Conservation (phyloP, 2,329 filamentous ascomycete genomes). For the Clarireedia monteithiana region DNA sequence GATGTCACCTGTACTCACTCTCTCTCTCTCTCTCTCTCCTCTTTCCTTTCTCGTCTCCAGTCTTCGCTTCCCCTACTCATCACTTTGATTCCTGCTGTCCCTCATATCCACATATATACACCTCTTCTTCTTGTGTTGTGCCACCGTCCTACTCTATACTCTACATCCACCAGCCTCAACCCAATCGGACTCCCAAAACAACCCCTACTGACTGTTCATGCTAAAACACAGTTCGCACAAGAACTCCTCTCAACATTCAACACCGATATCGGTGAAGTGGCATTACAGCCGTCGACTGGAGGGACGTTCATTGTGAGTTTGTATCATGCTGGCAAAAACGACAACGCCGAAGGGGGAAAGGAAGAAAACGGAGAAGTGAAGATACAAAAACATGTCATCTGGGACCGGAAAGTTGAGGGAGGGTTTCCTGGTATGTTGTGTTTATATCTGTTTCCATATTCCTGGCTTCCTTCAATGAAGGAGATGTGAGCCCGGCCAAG, state of each 20-base stretch:
- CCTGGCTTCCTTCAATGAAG: neutral
- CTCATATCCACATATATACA: neutral
- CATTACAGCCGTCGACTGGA: conserved; percentile 77
- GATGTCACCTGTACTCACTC: no score
- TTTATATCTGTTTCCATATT: neutral
- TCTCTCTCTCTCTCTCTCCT: no score
- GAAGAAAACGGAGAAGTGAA: conserved; percentile 10
- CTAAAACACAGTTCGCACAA: conserved; percentile 65
- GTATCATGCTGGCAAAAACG: conserved; percentile 26
- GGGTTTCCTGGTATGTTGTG: conserved; percentile 65
- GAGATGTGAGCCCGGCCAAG: neutral
- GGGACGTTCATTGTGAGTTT: conserved; percentile 76
- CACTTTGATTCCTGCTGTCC: neutral
- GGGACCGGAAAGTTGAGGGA: conserved; percentile 81
- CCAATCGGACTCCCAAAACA: neutral
- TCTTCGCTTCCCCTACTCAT: neutral
- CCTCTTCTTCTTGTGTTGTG: neutral
- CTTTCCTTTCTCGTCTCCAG: no score
- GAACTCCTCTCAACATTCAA: conserved; percentile 92
- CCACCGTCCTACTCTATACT: neutral
- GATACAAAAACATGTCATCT: conserved; percentile 53
- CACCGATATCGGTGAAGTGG: conserved; percentile 75
- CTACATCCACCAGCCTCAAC: neutral
- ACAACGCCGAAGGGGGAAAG: neutral
- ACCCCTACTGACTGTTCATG: neutral